Evolutionary conservation across 345 rosid species (phyloP), one percentile per base, ranked within the genome.

Genomic region (Litchi chinensis): DNA sequence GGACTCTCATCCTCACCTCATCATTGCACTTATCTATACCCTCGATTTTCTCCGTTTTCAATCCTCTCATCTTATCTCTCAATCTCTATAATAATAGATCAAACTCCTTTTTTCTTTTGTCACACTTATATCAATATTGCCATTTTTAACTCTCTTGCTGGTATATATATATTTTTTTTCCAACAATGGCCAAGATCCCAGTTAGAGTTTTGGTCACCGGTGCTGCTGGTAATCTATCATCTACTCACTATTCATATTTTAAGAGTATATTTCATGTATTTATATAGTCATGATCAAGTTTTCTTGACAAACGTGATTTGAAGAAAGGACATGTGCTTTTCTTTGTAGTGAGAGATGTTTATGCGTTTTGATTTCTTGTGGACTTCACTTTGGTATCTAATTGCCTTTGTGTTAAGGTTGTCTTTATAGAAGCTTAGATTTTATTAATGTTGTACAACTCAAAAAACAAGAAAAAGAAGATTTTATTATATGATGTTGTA

Each of bases 201-300:
- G 28, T 80, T 6, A 69, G 83, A 70, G 78, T 80, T 74, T 68
- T 83, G 41, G 86, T 83, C 79, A 80, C 81, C 73, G 86, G 83
- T 26, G 83, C 86, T 48, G 86, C 86, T 68, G 79, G 84, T 82
- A 72, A 41, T 41, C 3, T 73, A 44, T 22, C 13, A 41, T 41
- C 4, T 73, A 64, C 21, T 11, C 21, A 60, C 13, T 21, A 8
- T 54, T 16, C 59, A 54, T 54, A 54, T 54, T 54, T 3, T 54
- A 4, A 15, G 59, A 54, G 13, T 16, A 32, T 65, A 37, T 37
- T 37, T 37, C 16, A 6, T 65, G 10, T 50, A 28, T 15, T 10
- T 32, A 1, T 3, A 32, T 32, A 32, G 68, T 16, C 3, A 43
- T 32, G 8, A 18, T 6, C 16, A 65, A 66, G 56, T 67, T 50